Percentiles rank a stretch among this genome's conserved stretches.
These are phyloP conservation scores for Nicotiana rustica DNA, from an alignment of 305 asterid genomes.

Conservation along the genomic window DNA sequence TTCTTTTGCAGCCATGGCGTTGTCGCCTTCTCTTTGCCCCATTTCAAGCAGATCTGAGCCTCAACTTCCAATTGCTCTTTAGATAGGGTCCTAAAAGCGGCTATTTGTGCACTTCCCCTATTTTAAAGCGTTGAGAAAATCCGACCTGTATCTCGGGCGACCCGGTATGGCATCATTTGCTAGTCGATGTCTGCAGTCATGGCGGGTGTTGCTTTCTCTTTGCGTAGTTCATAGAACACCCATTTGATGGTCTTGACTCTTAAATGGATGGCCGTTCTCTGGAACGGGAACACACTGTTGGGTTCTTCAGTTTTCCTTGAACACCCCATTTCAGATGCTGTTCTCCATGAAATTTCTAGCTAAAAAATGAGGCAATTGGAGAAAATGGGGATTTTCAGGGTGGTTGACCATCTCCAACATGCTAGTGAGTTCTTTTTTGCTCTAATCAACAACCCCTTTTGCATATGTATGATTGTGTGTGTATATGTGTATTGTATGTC, in stretches of 20 bases:
- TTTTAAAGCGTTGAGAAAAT: constrained; percentile 32
- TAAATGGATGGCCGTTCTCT: not conserved
- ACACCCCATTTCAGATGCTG: not conserved
- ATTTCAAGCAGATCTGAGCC: constrained; percentile 40
- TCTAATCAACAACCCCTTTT: constrained; percentile 30
- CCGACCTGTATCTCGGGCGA: constrained; percentile 56
- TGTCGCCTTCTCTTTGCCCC: constrained; percentile 5
- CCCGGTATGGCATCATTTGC: constrained; percentile 38
- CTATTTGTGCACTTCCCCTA: not conserved
- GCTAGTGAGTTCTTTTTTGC: constrained; percentile 25
- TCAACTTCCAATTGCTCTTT: not conserved
- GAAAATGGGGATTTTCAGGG: constrained; percentile 24
- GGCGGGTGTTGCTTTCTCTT: constrained; percentile 43
- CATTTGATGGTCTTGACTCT: not conserved
- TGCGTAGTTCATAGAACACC: constrained; percentile 14
- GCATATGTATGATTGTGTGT: not conserved
- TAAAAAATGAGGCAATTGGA: not conserved
- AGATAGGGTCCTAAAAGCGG: not conserved
- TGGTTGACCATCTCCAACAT: constrained; percentile 43
- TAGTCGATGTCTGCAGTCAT: constrained; percentile 47
- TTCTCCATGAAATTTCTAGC: not conserved
- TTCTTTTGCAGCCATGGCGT: constrained; percentile 24
- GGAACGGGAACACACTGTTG: not conserved
- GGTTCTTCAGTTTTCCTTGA: not conserved
- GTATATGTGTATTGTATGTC: constrained; percentile 6